Evolutionary conservation across 371 early-diverging fungal genomes (phyloP).

Genomic region (Actinomortierella ambigua): DNA sequence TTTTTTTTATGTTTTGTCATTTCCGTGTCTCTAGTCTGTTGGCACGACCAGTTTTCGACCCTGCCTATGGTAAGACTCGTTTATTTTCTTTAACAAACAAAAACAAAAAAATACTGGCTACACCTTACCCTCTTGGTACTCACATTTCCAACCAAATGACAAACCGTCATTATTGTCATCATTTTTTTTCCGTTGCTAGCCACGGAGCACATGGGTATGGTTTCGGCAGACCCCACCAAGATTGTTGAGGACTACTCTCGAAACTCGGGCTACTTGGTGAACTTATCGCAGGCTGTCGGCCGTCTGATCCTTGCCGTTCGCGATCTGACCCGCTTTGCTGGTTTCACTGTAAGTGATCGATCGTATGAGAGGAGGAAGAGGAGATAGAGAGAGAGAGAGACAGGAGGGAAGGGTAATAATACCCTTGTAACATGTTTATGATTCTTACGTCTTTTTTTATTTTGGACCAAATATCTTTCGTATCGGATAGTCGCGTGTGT

Average conservation of each 20-base stretch:
- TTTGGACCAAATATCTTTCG: too few species aligned
- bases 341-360: slow-evolving; percentile 60
- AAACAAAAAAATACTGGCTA: too few species aligned
- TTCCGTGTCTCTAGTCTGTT: slow-evolving; percentile 53
- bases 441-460: too few species aligned
- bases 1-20: not conserved
- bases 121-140: not conserved
- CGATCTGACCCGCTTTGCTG: slow-evolving; percentile 82
- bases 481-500: slow-evolving; percentile 66
- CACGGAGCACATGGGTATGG: slow-evolving; percentile 61
- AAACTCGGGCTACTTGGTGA: slow-evolving; percentile 87
- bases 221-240: slow-evolving; percentile 72
- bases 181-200: slow-evolving; percentile 26
- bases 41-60: slow-evolving; percentile 82
- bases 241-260: slow-evolving; percentile 86
- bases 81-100: too few species aligned
- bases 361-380: too few species aligned
- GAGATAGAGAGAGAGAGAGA: not conserved
- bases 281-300: slow-evolving; percentile 86
- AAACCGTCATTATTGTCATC: not conserved
- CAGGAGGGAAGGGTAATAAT: not conserved
- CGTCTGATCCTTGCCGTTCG: slow-evolving; percentile 81
- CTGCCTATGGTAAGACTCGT: slow-evolving; percentile 55
- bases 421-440: not conserved
- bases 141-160: not conserved